Conservation (phyloP, 2,329 filamentous ascomycete genomes). For the Corinectria fuckeliana region DNA sequence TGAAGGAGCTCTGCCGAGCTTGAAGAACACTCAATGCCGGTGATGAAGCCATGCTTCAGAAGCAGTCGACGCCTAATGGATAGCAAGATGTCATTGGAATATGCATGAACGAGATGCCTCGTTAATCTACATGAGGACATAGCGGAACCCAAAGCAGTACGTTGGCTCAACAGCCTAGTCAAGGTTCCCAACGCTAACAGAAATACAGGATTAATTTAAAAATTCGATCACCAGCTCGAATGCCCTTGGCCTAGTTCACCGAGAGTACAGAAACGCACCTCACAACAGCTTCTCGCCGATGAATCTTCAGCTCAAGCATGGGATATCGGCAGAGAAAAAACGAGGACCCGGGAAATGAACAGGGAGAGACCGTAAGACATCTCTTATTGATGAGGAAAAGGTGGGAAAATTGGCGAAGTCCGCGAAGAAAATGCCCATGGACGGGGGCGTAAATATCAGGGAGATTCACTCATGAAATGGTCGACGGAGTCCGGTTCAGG, state of each 20-base stretch:
- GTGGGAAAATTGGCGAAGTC: neutral
- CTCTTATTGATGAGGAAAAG: neutral
- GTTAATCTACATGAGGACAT: neutral
- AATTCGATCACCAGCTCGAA: no score
- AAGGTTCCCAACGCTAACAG: neutral
- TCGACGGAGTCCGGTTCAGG: neutral
- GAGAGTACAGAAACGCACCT: neutral
- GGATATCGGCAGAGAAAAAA: no score
- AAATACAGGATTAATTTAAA: neutral
- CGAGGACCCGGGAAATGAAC: no score
- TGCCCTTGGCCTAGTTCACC: neutral
- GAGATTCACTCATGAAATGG: neutral
- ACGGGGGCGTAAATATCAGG: neutral
- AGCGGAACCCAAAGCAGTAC: neutral
- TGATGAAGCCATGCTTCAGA: neutral
- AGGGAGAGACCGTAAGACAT: no score
- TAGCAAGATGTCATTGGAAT: neutral
- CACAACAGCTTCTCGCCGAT: neutral
- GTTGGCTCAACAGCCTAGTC: neutral
- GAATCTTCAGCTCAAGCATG: no score
- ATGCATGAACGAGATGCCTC: neutral
- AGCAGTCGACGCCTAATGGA: neutral
- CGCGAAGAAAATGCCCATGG: neutral
- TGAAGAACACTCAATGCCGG: neutral
- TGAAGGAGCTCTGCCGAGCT: neutral